phyloP scores from a whole-genome alignment of 164 flowering plant genomes.

The Vitis amurensis region DNA sequence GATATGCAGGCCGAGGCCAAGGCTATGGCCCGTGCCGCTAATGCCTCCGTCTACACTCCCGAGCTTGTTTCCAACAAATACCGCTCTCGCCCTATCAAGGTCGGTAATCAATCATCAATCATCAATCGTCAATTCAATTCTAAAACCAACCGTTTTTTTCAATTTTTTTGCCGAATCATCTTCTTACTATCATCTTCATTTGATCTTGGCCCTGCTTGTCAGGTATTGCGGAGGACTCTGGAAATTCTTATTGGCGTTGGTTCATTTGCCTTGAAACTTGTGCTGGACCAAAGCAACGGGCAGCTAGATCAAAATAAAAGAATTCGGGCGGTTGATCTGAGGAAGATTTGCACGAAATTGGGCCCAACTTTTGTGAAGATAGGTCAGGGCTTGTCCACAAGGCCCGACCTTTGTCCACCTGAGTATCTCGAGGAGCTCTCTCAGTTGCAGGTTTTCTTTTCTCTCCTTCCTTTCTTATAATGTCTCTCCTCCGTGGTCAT shows the following conservation, averaged over 20 bases:
- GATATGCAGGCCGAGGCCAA: conserved; percentile 86
- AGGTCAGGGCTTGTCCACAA: conserved; percentile 92
- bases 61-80: conserved; percentile 56
- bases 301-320: conserved; percentile 56
- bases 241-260: conserved; percentile 63
- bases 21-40: conserved; percentile 87
- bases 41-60: conserved; percentile 79
- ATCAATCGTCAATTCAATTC: too few species aligned
- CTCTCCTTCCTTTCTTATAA: background rate
- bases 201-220: background rate
- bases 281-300: conserved; percentile 68
- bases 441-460: conserved; percentile 60
- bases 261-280: conserved; percentile 59
- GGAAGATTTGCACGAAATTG: conserved; percentile 57
- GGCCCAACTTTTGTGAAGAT: conserved; percentile 97
- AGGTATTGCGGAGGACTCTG: conserved; percentile 66
- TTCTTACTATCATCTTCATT: background rate
- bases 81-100: conserved; percentile 78
- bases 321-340: conserved; percentile 62
- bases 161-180: too few species aligned
- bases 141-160: too few species aligned
- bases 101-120: conserved; percentile 7
- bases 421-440: conserved; percentile 95
- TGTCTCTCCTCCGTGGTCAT: background rate
- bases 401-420: conserved; percentile 95